These are phyloP conservation scores for Lasiosphaeria ovina DNA, from an alignment of 495 filamentous ascomycete genomes.

Conservation along the genomic window DNA sequence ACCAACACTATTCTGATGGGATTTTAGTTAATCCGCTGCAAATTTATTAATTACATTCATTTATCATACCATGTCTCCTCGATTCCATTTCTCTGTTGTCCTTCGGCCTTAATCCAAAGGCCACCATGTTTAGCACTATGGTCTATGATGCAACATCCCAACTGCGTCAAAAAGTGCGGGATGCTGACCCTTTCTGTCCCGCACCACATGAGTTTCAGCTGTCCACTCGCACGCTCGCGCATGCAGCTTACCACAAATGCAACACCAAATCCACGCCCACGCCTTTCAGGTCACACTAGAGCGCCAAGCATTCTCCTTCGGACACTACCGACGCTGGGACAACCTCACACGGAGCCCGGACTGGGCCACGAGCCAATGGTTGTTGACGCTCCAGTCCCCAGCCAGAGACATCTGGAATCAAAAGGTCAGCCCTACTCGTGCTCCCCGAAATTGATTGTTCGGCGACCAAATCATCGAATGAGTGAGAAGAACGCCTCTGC, in stretches of 20 bases:
- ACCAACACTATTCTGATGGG: background rate
- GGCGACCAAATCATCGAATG: background rate
- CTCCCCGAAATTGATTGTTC: background rate
- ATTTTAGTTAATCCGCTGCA: too few species aligned
- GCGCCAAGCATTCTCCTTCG: background rate
- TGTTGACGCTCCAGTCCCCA: slow-evolving; percentile 13
- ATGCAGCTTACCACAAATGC: slow-evolving; percentile 1
- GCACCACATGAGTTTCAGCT: background rate
- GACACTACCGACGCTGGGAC: slow-evolving; percentile 7
- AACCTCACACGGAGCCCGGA: slow-evolving; percentile 9
- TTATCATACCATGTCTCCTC: background rate
- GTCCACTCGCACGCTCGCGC: background rate
- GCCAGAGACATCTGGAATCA: slow-evolving; percentile 8
- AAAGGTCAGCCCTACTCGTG: slow-evolving; percentile 1
- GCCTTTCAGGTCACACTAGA: background rate
- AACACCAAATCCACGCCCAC: background rate
- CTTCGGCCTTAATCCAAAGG: too few species aligned
- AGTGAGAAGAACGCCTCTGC: too few species aligned
- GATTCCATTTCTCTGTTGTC: too few species aligned
- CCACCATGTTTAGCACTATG: too few species aligned
- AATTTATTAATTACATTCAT: background rate
- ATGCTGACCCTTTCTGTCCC: background rate
- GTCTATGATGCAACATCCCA: too few species aligned
- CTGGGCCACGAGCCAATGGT: slow-evolving; percentile 18
- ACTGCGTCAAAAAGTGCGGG: background rate